Percentiles rank a stretch among this genome's conserved stretches.
Evolutionary conservation across 352 stramenopile genomes (phyloP).

Genomic region (Aphanomyces astaci): DNA sequence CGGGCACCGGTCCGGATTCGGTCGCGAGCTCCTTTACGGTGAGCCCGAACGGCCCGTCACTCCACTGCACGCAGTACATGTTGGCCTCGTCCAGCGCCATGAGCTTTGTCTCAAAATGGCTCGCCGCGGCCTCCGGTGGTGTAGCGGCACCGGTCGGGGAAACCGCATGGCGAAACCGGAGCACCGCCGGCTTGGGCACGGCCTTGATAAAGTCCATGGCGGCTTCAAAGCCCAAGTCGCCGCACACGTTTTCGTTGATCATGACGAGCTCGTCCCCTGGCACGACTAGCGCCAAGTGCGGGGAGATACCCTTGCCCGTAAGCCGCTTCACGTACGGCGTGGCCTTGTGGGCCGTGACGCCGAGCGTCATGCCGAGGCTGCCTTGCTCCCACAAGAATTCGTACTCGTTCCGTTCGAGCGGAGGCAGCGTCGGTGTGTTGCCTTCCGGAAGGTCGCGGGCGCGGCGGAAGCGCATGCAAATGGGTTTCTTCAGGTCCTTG

Average conservation of each 20-base stretch:
- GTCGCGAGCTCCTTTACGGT: conserved; percentile 71
- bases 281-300: conserved; percentile 54
- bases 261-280: conserved; percentile 76
- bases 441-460: not conserved
- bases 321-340: conserved; percentile 73
- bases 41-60: conserved; percentile 67
- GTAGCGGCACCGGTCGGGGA: not conserved
- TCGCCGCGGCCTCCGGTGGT: not conserved
- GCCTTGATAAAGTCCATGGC: conserved; percentile 84
- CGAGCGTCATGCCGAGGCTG: conserved; percentile 59
- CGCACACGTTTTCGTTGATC: conserved; percentile 53
- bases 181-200: conserved; percentile 66
- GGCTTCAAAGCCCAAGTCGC: conserved; percentile 54
- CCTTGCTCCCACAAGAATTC: conserved; percentile 82
- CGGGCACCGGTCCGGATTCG: conserved; percentile 51
- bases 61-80: conserved; percentile 78
- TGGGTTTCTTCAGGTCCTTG: conserved; percentile 67
- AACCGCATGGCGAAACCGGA: conserved; percentile 50
- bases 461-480: conserved; percentile 57
- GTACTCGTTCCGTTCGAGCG: conserved; percentile 44
- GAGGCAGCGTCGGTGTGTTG: not conserved
- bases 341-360: conserved; percentile 36
- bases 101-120: conserved; percentile 26
- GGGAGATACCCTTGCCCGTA: conserved; percentile 69
- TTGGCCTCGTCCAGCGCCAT: conserved; percentile 52